Conservation (phyloP, 163 green algal genomes). For the Chlorella variabilis region DNA sequence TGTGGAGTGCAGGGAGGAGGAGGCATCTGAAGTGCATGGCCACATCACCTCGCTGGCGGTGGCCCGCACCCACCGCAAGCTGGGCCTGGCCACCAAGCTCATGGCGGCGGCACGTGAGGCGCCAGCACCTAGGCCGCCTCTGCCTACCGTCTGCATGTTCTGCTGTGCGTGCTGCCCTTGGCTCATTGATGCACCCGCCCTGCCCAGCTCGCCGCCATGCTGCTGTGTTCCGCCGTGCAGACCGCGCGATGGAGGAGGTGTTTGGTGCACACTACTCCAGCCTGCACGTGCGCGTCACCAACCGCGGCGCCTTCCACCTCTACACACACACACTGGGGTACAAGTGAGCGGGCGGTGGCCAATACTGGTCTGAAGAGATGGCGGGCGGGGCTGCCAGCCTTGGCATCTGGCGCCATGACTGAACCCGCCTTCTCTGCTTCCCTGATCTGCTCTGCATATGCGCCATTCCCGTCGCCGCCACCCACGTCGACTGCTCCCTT, state of each 20-base stretch:
- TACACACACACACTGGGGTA: slow-evolving; percentile 97
- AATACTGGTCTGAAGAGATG: too few species aligned
- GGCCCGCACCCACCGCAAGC: slow-evolving; percentile 92
- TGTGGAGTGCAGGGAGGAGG: slow-evolving; percentile 94
- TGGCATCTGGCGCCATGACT: not conserved
- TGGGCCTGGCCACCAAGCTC: slow-evolving; percentile 96
- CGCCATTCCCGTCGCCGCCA: not conserved
- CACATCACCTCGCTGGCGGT: slow-evolving; percentile 98
- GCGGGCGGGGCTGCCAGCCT: not conserved
- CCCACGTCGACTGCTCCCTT: too few species aligned
- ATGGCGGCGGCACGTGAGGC: slow-evolving; percentile 95
- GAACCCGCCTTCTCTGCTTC: too few species aligned
- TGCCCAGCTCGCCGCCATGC: not conserved
- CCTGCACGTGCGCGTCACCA: slow-evolving; percentile 96
- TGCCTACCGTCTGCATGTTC: not conserved
- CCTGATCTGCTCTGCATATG: too few species aligned
- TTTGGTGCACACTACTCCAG: slow-evolving; percentile 95
- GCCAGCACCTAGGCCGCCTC: not conserved
- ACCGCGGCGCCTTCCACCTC: slow-evolving; percentile 94
- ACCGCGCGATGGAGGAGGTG: slow-evolving; percentile 92
- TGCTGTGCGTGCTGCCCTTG: not conserved
- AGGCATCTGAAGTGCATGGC: slow-evolving; percentile 83
- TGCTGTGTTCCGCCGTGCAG: slow-evolving; percentile 53
- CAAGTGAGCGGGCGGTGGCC: slow-evolving; percentile 63
- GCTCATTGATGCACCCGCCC: not conserved